Evolutionary conservation across 176 grass and related monocot genomes (phyloP).

Genomic region (Carex myosuroides): DNA sequence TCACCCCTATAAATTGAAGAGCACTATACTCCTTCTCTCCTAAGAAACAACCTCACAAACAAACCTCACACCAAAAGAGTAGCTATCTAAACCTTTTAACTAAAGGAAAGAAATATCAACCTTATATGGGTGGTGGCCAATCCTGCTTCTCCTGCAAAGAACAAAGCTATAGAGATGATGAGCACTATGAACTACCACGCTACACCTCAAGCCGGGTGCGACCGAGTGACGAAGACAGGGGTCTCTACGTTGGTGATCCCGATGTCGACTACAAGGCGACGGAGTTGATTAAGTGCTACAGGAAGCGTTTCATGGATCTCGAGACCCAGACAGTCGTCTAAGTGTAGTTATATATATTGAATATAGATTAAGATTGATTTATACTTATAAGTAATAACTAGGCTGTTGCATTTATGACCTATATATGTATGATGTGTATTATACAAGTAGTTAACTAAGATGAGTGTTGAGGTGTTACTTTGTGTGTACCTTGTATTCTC

Average conservation of each 20-base stretch:
- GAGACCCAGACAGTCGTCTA: constrained; percentile 12
- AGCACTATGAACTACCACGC: constrained; percentile 34
- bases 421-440: neutral
- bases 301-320: constrained; percentile 16
- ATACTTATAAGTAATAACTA: neutral
- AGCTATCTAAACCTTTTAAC: neutral
- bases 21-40: neutral
- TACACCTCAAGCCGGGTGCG: constrained; percentile 39
- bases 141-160: constrained; percentile 26
- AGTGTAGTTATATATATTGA: neutral
- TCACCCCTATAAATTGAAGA: constrained; percentile 12
- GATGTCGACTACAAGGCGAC: constrained; percentile 46
- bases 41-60: constrained; percentile 14
- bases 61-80: neutral
- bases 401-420: neutral
- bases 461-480: neutral
- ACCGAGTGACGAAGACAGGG: constrained; percentile 67
- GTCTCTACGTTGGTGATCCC: constrained; percentile 45
- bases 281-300: constrained; percentile 11
- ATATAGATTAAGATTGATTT: neutral
- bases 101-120: neutral
- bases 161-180: constrained; percentile 22
- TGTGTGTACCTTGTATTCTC: neutral
- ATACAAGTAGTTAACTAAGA: neutral
- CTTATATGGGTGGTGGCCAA: constrained; percentile 26